Evolutionary conservation across 2,329 filamentous ascomycete species (phyloP), one percentile per base, ranked within the genome.

Genomic region (Diplodia mutila): DNA sequence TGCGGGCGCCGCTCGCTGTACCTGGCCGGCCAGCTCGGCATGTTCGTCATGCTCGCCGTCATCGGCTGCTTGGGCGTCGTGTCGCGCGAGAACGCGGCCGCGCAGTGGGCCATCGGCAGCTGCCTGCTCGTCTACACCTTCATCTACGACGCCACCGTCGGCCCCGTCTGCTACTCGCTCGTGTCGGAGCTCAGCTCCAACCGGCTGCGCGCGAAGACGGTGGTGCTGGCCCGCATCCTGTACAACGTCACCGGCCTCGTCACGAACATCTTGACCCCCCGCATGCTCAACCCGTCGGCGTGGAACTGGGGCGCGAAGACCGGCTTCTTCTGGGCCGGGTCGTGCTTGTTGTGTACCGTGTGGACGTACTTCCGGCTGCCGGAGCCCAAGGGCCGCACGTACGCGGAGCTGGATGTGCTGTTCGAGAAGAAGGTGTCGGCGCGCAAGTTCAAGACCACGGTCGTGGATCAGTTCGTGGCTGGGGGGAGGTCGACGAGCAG

Each of bases 271-370:
- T 77, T 97, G 52, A 96, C 91, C 0, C 93, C 93, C 0, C 94
- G 94, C 79, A 95, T 95, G 92, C 84, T 94, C 53, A 95, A 95
- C 80, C 91, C 92, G n/a, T 42, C 83, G 1, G 90, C 88, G 0
- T 97, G 93, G 93, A 82, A 94, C 78, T 97, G 93, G 93, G 85
- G 88, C 69, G 94, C 94, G 78, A 94, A 87, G 74, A 87, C 92
- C 1, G 93, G 92, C 34, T 96, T 97, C 81, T 95, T 96, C 83
- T 93, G 93, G 90, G 89, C 88, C 23, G 91, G 89, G 2, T 89
- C 92, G 59, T 94, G 91, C 78, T 91, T 92, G 80, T 79, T 89
- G 66, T 94, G 91, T 81, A 87, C 92, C 72, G 79, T 95, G 8
- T 96, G 94, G 82, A 90, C 90, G 0, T 93, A 87, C 75, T 93